A percentile compares a stretch with the other conserved stretches of the same genome.
Conservation (phyloP, 2,329 filamentous ascomycete species). For the Hypoxylon sp. region DNA sequence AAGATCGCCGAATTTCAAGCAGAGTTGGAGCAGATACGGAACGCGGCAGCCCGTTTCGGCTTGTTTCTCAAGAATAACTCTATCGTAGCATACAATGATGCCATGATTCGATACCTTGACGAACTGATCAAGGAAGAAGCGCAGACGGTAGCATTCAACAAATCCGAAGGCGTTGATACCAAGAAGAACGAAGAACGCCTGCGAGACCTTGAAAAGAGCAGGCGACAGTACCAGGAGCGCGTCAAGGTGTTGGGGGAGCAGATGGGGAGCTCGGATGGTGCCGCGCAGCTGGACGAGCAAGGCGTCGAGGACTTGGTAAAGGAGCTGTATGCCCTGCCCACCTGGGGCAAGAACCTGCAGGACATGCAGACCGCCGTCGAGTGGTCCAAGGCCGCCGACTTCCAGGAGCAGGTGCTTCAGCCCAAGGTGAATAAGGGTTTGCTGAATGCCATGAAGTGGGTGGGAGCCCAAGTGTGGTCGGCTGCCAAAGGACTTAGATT, state of each 20-base stretch:
- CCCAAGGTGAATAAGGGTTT: slow-evolving; percentile 1
- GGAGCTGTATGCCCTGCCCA: slow-evolving; percentile 5
- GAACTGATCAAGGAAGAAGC: slow-evolving; percentile 49
- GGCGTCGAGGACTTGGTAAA: slow-evolving; percentile 14
- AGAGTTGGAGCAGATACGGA: slow-evolving; percentile 46
- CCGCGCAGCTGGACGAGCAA: slow-evolving; percentile 8
- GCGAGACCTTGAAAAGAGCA: slow-evolving; percentile 4
- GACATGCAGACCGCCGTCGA: slow-evolving; percentile 4
- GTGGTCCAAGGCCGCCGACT: slow-evolving; percentile 8
- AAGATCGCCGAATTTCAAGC: slow-evolving; percentile 42
- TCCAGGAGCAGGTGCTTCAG: slow-evolving; percentile 10
- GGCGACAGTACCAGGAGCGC: slow-evolving; percentile 1
- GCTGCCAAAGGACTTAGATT: not conserved
- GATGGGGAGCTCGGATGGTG: not conserved
- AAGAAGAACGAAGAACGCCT: slow-evolving; percentile 14
- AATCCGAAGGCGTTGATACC: not conserved
- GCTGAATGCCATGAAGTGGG: not conserved
- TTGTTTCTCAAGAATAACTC: slow-evolving; percentile 50
- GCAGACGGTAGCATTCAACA: not conserved
- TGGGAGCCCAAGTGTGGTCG: not conserved
- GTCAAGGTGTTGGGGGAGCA: slow-evolving; percentile 9
- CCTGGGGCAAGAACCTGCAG: slow-evolving; percentile 10
- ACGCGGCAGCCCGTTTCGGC: slow-evolving; percentile 49
- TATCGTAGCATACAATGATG: slow-evolving; percentile 52
- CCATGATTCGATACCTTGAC: slow-evolving; percentile 50